Evolutionary conservation across 139 green algal genomes (phyloP).

Genomic region (Tetradesmus lagerheimii): DNA sequence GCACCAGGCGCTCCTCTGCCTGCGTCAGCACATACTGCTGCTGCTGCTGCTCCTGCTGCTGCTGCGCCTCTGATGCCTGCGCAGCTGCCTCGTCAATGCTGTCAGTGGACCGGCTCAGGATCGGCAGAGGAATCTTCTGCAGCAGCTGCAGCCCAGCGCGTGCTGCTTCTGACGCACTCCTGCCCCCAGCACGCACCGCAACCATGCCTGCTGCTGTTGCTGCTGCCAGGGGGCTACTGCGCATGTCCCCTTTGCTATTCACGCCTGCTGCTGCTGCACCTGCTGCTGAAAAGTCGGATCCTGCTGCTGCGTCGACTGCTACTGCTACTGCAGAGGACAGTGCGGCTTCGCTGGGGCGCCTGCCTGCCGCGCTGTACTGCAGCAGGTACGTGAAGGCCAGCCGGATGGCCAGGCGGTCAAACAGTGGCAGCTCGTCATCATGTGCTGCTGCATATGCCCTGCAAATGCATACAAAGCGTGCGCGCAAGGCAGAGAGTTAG

Average conservation of each 20-base stretch:
- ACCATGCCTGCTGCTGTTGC: constrained; percentile 8
- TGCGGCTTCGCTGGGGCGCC: constrained; percentile 4
- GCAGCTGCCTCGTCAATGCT: neutral
- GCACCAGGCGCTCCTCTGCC: constrained; percentile 46
- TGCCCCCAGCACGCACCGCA: neutral
- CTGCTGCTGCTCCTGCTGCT: constrained; percentile 20
- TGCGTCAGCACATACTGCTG: constrained; percentile 48
- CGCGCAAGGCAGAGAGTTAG: neutral
- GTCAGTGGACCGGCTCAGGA: constrained; percentile 11
- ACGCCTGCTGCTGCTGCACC: constrained; percentile 20
- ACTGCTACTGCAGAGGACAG: constrained; percentile 8
- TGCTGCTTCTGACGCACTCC: constrained; percentile 11
- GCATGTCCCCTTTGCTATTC: neutral
- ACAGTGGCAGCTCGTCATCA: constrained; percentile 25
- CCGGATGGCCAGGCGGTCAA: constrained; percentile 42
- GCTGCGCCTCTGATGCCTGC: constrained; percentile 3
- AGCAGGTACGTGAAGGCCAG: constrained; percentile 48
- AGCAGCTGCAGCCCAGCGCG: neutral
- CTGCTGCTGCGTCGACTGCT: constrained; percentile 1
- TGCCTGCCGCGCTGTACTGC: constrained; percentile 43
- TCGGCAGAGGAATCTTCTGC: constrained; percentile 29
- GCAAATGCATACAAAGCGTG: neutral
- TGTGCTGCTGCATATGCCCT: constrained; percentile 43
- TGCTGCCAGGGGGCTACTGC: neutral
- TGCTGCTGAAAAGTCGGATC: neutral